phyloP scores from a whole-genome alignment of 2,329 filamentous ascomycete genomes.

The Triangularia verruculosa region DNA sequence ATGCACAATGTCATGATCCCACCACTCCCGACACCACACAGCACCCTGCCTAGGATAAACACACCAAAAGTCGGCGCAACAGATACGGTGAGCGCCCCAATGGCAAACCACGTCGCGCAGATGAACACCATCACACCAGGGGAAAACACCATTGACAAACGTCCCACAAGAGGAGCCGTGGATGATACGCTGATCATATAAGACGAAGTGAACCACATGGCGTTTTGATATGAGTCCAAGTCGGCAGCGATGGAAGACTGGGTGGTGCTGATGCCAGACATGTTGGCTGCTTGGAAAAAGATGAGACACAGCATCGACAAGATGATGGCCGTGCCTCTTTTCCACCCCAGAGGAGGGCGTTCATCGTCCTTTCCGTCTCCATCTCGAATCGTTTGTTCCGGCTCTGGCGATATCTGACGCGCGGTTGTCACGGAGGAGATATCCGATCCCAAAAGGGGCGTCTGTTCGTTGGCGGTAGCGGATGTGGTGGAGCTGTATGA shows the following conservation, averaged over 20 bases:
- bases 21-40: slow-evolving; percentile 67
- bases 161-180: slow-evolving; percentile 66
- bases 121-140: slow-evolving; percentile 63
- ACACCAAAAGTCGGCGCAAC: slow-evolving; percentile 54
- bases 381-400: background rate
- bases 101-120: slow-evolving; percentile 54
- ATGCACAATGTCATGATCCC: slow-evolving; percentile 71
- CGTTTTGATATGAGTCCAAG: slow-evolving; percentile 67
- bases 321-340: slow-evolving; percentile 45
- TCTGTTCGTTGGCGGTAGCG: slow-evolving; percentile 28
- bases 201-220: slow-evolving; percentile 77
- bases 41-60: slow-evolving; percentile 66
- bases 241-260: slow-evolving; percentile 75
- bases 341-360: slow-evolving; percentile 28
- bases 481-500: slow-evolving; percentile 17
- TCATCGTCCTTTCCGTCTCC: slow-evolving; percentile 15
- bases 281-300: slow-evolving; percentile 65
- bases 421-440: slow-evolving; percentile 23
- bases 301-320: slow-evolving; percentile 55
- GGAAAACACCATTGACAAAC: slow-evolving; percentile 71
- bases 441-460: slow-evolving; percentile 31
- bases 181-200: slow-evolving; percentile 65
- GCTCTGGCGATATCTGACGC: slow-evolving; percentile 22
- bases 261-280: slow-evolving; percentile 77
- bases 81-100: slow-evolving; percentile 64